Conservation (phyloP, 768 basidiomycete species). For the Lentinula aciculospora region DNA sequence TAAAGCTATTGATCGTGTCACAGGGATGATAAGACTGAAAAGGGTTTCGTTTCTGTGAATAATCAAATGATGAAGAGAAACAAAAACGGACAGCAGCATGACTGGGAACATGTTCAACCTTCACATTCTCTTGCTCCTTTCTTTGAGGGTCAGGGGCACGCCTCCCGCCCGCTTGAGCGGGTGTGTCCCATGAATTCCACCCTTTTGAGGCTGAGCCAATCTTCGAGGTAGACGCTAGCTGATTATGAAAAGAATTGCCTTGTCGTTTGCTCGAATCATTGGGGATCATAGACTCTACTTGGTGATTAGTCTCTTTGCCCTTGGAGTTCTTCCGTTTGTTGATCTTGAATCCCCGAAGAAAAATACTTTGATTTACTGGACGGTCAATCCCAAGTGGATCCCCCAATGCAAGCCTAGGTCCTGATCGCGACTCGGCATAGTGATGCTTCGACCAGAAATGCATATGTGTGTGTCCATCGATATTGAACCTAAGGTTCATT, state of each 20-base stretch:
- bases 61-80: background rate
- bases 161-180: background rate
- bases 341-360: constrained; percentile 7
- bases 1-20: constrained; percentile 6
- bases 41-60: background rate
- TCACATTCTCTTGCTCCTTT: background rate
- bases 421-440: background rate
- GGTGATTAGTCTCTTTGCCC: background rate
- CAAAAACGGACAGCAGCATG: constrained; percentile 1
- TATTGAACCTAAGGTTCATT: background rate
- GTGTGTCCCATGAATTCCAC: background rate
- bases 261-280: background rate
- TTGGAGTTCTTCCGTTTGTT: background rate
- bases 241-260: background rate
- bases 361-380: constrained; percentile 3
- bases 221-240: background rate
- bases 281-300: background rate
- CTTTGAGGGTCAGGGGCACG: background rate
- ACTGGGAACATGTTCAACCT: background rate
- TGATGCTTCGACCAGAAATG: constrained; percentile 1
- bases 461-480: background rate
- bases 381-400: background rate
- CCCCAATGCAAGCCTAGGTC: background rate
- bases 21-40: constrained; percentile 4
- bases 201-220: background rate